A percentile compares a stretch with the other conserved stretches of the same genome.
Conservation (phyloP, 176 grass and related monocot genomes). For the Zoysia japonica region DNA sequence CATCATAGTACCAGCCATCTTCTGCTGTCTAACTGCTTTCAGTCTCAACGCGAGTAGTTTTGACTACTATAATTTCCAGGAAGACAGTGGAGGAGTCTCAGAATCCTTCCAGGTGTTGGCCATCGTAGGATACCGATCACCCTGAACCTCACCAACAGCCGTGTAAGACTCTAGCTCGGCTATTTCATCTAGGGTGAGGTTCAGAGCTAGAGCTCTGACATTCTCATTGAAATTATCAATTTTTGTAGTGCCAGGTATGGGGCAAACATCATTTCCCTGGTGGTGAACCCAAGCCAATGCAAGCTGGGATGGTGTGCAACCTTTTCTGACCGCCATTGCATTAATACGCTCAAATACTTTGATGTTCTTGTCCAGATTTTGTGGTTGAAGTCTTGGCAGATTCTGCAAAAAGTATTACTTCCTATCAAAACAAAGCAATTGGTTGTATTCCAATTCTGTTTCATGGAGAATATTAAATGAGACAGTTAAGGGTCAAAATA, state of each 20-base stretch:
- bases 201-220: slow-evolving; percentile 47
- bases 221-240: slow-evolving; percentile 64
- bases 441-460: not conserved
- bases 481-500: too few species aligned
- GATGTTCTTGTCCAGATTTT: slow-evolving; percentile 51
- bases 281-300: too few species aligned
- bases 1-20: too few species aligned
- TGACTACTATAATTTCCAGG: slow-evolving; percentile 41
- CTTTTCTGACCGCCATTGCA: slow-evolving; percentile 49
- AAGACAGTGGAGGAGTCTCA: slow-evolving; percentile 34
- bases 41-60: too few species aligned
- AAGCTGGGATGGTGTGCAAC: not conserved
- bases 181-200: slow-evolving; percentile 52
- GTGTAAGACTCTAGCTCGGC: slow-evolving; percentile 51
- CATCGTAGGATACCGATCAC: slow-evolving; percentile 16
- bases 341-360: slow-evolving; percentile 50
- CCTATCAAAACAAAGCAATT: not conserved
- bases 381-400: slow-evolving; percentile 53
- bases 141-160: slow-evolving; percentile 11
- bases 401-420: slow-evolving; percentile 2
- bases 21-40: too few species aligned
- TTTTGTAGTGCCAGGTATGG: slow-evolving; percentile 53
- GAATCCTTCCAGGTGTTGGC: not conserved
- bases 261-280: too few species aligned
- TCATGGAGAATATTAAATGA: too few species aligned